A percentile compares a stretch with the other conserved stretches of the same genome.
phyloP scores from a whole-genome alignment of 495 filamentous ascomycete species.

The Aspergillus bertholletiae region DNA sequence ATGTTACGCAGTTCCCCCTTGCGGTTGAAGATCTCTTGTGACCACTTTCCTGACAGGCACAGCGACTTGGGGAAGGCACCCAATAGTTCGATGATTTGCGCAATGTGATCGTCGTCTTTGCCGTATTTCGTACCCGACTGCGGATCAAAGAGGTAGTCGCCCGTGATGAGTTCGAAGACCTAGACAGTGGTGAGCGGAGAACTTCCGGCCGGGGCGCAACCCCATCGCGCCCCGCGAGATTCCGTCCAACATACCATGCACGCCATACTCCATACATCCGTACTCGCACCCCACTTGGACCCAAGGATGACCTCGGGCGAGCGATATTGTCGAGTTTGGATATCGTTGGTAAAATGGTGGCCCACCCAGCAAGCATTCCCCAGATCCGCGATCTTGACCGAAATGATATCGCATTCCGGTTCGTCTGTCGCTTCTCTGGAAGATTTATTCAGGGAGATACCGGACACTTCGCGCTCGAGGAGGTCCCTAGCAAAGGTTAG shows the following conservation, averaged over 20 bases:
- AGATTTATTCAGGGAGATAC: conserved; percentile 85
- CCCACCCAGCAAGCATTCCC: conserved; percentile 98
- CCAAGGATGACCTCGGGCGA: conserved; percentile 97
- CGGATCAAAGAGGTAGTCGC: conserved; percentile 98
- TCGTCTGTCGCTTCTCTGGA: conserved; percentile 43
- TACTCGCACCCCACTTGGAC: conserved; percentile 97
- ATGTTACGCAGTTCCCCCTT: conserved; percentile 98
- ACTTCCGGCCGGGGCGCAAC: neutral
- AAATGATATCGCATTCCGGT: conserved; percentile 71
- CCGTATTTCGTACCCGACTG: conserved; percentile 99
- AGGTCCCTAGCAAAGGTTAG: conserved; percentile 60
- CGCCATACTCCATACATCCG: conserved; percentile 99
- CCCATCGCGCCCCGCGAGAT: no score
- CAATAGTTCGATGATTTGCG: conserved; percentile 97
- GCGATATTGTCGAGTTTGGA: conserved; percentile 95
- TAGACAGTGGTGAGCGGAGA: conserved; percentile 30
- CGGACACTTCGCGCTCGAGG: conserved; percentile 86
- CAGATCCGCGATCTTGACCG: conserved; percentile 97
- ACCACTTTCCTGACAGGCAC: conserved; percentile 91
- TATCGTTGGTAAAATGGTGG: conserved; percentile 99
- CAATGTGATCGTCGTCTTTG: conserved; percentile 99
- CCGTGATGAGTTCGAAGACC: conserved; percentile 97
- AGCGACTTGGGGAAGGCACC: conserved; percentile 91
- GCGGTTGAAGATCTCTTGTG: conserved; percentile 97
- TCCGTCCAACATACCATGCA: conserved; percentile 70